Percentiles rank a stretch among this genome's conserved stretches.
Conservation (phyloP, 2,329 filamentous ascomycete genomes). For the Ophiostoma ulmi region DNA sequence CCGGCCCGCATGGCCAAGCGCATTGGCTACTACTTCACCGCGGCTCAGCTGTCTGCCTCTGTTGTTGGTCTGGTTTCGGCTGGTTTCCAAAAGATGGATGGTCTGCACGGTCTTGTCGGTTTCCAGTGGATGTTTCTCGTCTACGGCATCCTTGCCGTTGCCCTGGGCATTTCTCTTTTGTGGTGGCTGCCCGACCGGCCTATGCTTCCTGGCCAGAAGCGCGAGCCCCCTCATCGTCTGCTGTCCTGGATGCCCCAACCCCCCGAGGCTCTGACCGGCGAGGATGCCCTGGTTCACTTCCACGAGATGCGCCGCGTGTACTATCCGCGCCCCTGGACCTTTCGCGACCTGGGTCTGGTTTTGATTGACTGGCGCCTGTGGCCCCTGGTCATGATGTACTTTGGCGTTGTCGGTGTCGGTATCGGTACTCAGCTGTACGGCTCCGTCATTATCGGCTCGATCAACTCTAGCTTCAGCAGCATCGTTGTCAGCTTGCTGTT, state of each 20-base stretch:
- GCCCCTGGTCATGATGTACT: slow-evolving; percentile 86
- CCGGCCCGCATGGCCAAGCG: slow-evolving; percentile 80
- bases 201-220: slow-evolving; percentile 61
- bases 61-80: slow-evolving; percentile 86
- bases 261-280: slow-evolving; percentile 66
- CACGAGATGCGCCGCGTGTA: slow-evolving; percentile 77
- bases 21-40: slow-evolving; percentile 82
- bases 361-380: slow-evolving; percentile 83
- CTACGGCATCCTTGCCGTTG: slow-evolving; percentile 69
- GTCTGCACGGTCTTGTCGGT: slow-evolving; percentile 66
- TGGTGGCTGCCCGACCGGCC: slow-evolving; percentile 92
- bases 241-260: slow-evolving; percentile 62
- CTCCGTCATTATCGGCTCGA: slow-evolving; percentile 76
- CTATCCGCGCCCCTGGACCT: slow-evolving; percentile 65
- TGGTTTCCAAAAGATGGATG: slow-evolving; percentile 89
- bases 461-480: slow-evolving; percentile 66
- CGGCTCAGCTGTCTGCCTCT: slow-evolving; percentile 79
- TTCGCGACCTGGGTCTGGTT: slow-evolving; percentile 64
- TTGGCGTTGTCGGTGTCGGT: slow-evolving; percentile 86
- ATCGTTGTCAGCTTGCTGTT: slow-evolving; percentile 77
- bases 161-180: slow-evolving; percentile 66
- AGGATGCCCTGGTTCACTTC: slow-evolving; percentile 78
- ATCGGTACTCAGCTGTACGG: slow-evolving; percentile 87
- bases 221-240: slow-evolving; percentile 42
- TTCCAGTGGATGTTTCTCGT: slow-evolving; percentile 92